Evolutionary conservation across 495 filamentous ascomycete genomes (phyloP), one percentile per base, ranked within the genome.

Genomic region (Talaromyces proteolyticus): DNA sequence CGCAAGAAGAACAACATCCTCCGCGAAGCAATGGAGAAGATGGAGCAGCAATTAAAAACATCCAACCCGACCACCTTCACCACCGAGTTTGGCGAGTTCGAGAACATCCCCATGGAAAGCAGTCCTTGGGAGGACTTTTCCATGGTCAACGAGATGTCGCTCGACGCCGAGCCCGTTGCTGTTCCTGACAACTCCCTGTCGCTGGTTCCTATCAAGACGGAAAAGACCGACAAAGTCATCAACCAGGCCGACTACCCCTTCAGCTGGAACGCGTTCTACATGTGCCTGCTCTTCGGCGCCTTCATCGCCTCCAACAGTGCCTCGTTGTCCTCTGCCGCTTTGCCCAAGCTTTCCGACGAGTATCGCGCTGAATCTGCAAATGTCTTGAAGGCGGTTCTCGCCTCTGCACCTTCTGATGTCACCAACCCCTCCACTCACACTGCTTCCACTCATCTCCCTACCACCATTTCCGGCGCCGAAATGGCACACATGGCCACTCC

Each of bases 271-370:
- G 64, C 76, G 23, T 76, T 82, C 59, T 75, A 74, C 57, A 80
- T 82, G 91, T 88, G 96, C 57, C 88, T 98, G 53, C 87, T 98
- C 50, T 91, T 95, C 60, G 93, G 93, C 58, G 93, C 93, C 44
- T 96, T 95, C 65, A 90, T 97, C 53, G 90, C 92, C 47, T 96
- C 91, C 41, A 95, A 92, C 72, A 78, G 76, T 46, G 69, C 78
- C 3, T 68, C 81, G 64, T 60, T 85, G 59, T 55, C 84, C 57
- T 56, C 81, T 40, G 71, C 69, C 1, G 50, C 53, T 16, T 82
- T 96, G 57, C 92, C 91, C 24, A 85, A 85, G 53, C 83, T 98
- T 56, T 89, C 93, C 17, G 89, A 96, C 50, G 92, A 96, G 57
- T 86, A 97, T 49, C 89, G 90, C 50, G 88, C 87, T 51, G 94